Base-by-base conservation (phyloP, 225 moss, liverwort and hornwort species). In the Antitrichia curtipendula region DNA sequence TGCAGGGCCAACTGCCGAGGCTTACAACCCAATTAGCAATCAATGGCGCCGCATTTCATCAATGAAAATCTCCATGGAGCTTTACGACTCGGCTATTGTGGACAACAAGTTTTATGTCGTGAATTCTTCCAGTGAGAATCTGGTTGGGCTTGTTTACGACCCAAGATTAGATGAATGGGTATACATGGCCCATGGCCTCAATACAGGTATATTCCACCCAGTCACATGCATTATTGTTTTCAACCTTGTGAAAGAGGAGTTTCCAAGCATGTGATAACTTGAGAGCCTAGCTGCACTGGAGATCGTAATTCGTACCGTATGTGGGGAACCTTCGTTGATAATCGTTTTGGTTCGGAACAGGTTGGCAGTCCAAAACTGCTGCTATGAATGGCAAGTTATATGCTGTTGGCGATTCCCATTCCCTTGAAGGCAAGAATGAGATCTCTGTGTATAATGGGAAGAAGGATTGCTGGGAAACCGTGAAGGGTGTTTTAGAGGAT, bases 281-380 rank as follows among this genome's bases (percentile, higher is more conserved):
- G 86, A 91, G 52, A 91, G 52, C 71, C 78, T 60, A 78, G 89
- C 83, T 83, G 27, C 45, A 60, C 77, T 76, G 45, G 27, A 78
- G 58, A 52, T 59, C 50, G 38, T 31, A 41, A 78, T 80, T 41
- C 22, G 29, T 32, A 6, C 31, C 22, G 29, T 32, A 6, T 60
- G 13, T 60, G 60, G 20, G 41, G 22, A 22, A 43, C 58, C 32
- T 61, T 80, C 38, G 14, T 70, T 65, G 73, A 86, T 89, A 60
- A 47, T 70, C 25, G n/a, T 49, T 81, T 53, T 83, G 49, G 59
- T 72, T 64, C 32, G 75, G 69, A 90, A 61, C 92, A 94, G 97
- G 97, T 75, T 97, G 97, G 97, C 97, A 97, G 81, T 97, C 97
- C 29, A 97, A 97, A 83, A 96, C 97, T 52, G 97, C 96, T 86